A percentile compares a stretch with the other conserved stretches of the same genome.
Conservation (phyloP, 1,284 basidiomycete species). For the Anthracocystis panici-leucophaei region DNA sequence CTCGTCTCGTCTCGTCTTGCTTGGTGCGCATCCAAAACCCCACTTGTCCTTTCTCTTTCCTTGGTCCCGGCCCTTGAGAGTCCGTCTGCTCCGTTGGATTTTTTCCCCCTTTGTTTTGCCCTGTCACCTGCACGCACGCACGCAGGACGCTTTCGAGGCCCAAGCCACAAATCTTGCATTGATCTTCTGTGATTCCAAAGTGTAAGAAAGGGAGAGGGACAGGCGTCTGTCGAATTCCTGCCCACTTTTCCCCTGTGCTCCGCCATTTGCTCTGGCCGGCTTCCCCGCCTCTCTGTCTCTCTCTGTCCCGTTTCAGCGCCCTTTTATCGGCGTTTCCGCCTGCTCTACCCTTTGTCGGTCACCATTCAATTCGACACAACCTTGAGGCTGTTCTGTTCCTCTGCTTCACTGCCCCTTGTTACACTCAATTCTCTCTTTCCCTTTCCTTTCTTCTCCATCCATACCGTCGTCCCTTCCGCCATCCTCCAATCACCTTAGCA, state of each 20-base stretch:
- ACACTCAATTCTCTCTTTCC: not conserved
- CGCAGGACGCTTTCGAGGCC: no score
- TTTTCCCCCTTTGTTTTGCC: not conserved
- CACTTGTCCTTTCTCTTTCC: not conserved
- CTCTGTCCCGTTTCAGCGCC: not conserved
- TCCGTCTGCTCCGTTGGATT: not conserved
- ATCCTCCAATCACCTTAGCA: not conserved
- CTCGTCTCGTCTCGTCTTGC: no score
- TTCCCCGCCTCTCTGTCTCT: conserved; percentile 1
- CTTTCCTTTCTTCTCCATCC: conserved; percentile 1
- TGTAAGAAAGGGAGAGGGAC: no score
- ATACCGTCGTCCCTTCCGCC: not conserved
- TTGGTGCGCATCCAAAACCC: not conserved
- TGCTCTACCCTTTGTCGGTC: not conserved
- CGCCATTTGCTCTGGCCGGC: not conserved
- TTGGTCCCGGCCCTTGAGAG: no score
- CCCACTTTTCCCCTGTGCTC: not conserved
- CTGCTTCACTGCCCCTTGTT: not conserved
- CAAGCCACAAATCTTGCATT: not conserved
- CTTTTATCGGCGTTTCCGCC: conserved; percentile 3
- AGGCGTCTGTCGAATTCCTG: not conserved
- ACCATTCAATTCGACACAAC: not conserved
- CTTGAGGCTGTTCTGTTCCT: not conserved
- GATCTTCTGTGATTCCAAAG: not conserved
- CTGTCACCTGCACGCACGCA: no score